Conservation (phyloP, 306 rosid species). For the Purshia tridentata region DNA sequence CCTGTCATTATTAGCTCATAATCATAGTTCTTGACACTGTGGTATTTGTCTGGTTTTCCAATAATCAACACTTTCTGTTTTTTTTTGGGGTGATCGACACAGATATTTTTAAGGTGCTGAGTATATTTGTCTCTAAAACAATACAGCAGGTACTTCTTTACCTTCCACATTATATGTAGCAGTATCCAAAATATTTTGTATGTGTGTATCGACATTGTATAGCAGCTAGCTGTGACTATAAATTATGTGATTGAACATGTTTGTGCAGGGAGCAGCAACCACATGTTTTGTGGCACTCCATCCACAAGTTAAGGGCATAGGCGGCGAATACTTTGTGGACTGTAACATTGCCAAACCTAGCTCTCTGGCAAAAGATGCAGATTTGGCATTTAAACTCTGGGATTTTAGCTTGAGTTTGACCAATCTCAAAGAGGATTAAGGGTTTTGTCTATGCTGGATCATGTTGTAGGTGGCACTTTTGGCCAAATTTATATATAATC, state of each 20-base stretch:
- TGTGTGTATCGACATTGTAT: no score
- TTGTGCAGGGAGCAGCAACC: slow-evolving; percentile 65
- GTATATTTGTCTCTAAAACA: slow-evolving; percentile 52
- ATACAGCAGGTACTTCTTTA: slow-evolving; percentile 48
- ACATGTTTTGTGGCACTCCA: slow-evolving; percentile 59
- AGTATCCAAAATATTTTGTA: no score
- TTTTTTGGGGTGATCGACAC: slow-evolving; percentile 28
- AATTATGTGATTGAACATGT: not conserved
- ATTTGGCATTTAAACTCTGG: slow-evolving; percentile 34
- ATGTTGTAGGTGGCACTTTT: no score
- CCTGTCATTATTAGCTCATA: not conserved
- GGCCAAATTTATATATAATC: no score
- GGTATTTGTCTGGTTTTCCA: not conserved
- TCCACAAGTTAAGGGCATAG: slow-evolving; percentile 35
- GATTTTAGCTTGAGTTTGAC: slow-evolving; percentile 32
- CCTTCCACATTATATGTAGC: not conserved
- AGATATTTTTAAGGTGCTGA: slow-evolving; percentile 44
- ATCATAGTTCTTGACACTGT: not conserved
- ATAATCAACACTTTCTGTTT: not conserved
- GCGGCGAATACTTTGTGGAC: slow-evolving; percentile 12
- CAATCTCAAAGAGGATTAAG: not conserved
- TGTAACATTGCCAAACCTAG: slow-evolving; percentile 40
- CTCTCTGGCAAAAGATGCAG: slow-evolving; percentile 23
- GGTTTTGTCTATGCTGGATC: not conserved
- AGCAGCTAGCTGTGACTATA: not conserved